phyloP scores from a whole-genome alignment of 139 green algal species.

The Picochlorum sp. region DNA sequence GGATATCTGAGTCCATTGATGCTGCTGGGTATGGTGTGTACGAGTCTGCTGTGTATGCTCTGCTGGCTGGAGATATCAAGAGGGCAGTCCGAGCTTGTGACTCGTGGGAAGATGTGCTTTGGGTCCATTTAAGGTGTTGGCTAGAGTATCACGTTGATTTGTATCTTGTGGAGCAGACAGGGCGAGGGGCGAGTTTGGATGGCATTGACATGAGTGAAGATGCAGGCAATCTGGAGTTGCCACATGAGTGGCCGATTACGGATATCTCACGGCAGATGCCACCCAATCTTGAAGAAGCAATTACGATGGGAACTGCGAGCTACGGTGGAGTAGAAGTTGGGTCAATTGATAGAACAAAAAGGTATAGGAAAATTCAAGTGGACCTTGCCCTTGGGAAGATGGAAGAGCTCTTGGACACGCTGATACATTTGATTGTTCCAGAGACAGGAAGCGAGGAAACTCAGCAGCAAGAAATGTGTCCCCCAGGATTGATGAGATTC shows the following conservation, averaged over 20 bases:
- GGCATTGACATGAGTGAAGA: not conserved
- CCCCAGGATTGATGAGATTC: slow-evolving; percentile 39
- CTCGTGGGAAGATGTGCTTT: slow-evolving; percentile 64
- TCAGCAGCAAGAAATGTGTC: not conserved
- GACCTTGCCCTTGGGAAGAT: slow-evolving; percentile 25
- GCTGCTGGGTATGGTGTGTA: slow-evolving; percentile 1
- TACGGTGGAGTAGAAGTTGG: not conserved
- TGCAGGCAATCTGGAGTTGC: not conserved
- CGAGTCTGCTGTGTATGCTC: slow-evolving; percentile 51
- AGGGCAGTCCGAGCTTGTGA: slow-evolving; percentile 47
- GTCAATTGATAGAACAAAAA: not conserved
- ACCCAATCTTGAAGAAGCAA: slow-evolving; percentile 16
- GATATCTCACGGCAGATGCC: slow-evolving; percentile 17
- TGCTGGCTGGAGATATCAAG: slow-evolving; percentile 39
- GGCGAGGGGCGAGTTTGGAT: not conserved
- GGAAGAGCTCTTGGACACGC: slow-evolving; percentile 12
- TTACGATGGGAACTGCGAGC: slow-evolving; percentile 4
- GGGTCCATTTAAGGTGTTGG: slow-evolving; percentile 55
- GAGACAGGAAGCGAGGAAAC: not conserved
- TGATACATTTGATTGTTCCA: slow-evolving; percentile 27
- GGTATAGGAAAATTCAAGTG: slow-evolving; percentile 22
- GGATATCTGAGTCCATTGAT: slow-evolving; percentile 8
- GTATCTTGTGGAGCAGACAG: slow-evolving; percentile 8
- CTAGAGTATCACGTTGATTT: slow-evolving; percentile 35
- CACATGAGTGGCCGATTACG: slow-evolving; percentile 5